Evolutionary conservation across 2,329 filamentous ascomycete genomes (phyloP).

Genomic region (Alternaria novae-zelandiae): DNA sequence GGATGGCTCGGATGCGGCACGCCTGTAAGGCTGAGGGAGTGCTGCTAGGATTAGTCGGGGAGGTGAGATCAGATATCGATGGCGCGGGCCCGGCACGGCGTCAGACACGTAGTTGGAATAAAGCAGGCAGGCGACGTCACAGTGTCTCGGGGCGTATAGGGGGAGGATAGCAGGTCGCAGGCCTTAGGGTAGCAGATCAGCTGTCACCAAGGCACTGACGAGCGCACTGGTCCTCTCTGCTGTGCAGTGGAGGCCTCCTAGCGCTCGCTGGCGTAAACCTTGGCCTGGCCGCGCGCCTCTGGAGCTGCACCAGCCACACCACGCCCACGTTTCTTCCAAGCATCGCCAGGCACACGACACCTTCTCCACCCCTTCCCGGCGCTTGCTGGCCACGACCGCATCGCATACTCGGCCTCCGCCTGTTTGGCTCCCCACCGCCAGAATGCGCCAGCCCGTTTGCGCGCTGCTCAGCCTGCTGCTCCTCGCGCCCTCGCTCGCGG

Average conservation of each 20-base stretch:
- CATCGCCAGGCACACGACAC: constrained; percentile 10
- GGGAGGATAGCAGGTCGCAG: constrained; percentile 4
- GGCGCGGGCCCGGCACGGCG: constrained; percentile 1
- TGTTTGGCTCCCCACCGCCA: not conserved
- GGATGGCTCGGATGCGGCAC: constrained; percentile 18
- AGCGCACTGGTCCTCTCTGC: constrained; percentile 17
- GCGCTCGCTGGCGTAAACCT: constrained; percentile 3
- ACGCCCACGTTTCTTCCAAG: constrained; percentile 9
- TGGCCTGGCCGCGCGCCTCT: not conserved
- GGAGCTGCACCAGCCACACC: constrained; percentile 12
- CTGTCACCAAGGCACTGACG: constrained; percentile 10
- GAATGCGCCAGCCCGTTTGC: constrained; percentile 40
- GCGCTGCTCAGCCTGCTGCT: constrained; percentile 40
- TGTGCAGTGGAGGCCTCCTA: constrained; percentile 11
- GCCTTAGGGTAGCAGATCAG: constrained; percentile 3
- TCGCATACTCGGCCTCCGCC: not conserved
- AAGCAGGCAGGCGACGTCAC: too few relatives aligned
- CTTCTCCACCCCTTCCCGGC: not conserved
- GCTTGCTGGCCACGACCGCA: not conserved
- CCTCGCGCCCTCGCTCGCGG: constrained; percentile 31
- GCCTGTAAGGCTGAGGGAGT: constrained; percentile 21
- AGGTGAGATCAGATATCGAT: constrained; percentile 11
- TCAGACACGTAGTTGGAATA: not conserved
- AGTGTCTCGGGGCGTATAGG: constrained; percentile 6
- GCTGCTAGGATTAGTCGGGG: constrained; percentile 17